Evolutionary conservation across 2,329 filamentous ascomycete species (phyloP).

Genomic region (Aspergillus puulaauensis): DNA sequence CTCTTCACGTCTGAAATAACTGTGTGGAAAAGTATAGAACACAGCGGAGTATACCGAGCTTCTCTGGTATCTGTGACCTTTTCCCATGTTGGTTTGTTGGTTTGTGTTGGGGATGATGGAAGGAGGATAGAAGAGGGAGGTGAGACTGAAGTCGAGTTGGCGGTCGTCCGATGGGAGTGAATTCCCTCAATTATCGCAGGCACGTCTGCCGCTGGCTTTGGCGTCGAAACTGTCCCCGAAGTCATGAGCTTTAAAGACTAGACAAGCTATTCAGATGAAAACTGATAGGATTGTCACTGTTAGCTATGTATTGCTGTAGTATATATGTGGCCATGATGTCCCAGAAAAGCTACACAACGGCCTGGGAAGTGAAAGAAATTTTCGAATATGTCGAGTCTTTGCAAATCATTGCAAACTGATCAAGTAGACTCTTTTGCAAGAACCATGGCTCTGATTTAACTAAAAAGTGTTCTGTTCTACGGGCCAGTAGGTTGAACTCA

Average conservation of each 20-base stretch:
- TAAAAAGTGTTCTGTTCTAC: not conserved
- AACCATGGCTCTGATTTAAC: not conserved
- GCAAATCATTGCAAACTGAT: not conserved
- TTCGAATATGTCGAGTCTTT: not conserved
- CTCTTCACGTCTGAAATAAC: not conserved
- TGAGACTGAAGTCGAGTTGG: not conserved
- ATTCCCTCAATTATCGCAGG: slow-evolving; percentile 1
- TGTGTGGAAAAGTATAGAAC: not conserved
- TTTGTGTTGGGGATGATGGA: not conserved
- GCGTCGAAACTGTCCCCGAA: not conserved
- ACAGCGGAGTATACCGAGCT: not conserved
- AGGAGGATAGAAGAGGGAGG: not conserved
- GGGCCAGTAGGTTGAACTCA: not conserved
- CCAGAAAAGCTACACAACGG: not conserved
- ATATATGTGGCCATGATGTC: not conserved
- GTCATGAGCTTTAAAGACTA: not conserved
- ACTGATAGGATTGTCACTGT: not conserved
- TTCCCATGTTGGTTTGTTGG: not conserved
- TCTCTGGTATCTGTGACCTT: slow-evolving; percentile 5
- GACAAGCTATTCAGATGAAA: too few relatives aligned
- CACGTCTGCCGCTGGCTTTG: slow-evolving; percentile 1
- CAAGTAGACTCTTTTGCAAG: not conserved
- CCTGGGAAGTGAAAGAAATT: not conserved
- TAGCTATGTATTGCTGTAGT: not conserved
- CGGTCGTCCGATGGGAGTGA: not conserved